Base-by-base conservation (phyloP, 106 monocot species). In the Amphibolis antarctica region DNA sequence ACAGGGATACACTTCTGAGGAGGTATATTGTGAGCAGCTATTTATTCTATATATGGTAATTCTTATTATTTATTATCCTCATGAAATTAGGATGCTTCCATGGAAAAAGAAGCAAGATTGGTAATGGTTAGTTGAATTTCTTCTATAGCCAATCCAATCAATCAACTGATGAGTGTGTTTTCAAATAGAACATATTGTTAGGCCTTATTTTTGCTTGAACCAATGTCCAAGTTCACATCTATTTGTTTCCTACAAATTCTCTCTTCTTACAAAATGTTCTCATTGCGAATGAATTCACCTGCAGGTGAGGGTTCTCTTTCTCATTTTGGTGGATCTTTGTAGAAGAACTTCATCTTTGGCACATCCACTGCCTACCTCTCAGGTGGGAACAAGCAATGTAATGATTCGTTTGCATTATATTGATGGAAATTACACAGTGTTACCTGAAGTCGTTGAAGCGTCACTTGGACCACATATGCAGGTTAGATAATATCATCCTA, bases 401-500 rank as follows among this genome's bases (percentile, higher is more conserved):
- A 87, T 79, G 1, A 87, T 98, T 75, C 79, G 96, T 0, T 54
- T 98, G 50, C 96, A 98, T 28, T 91, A 98, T 66, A 91, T 98
- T 67, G 96, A 98, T 81, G 96, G 96, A 51, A 98, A 82, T 52
- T 98, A 90, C 65, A 98, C 96, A 22, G 96, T 98, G 71, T 74
- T 85, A 9, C 96, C 96, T 70, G 96, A 98, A 69, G 85, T 98
- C 70, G 96, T 98, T 12, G 96, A 98, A 80, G 96, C 90, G 47
- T 84, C 96, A 43, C 82, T 98, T 54, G 86, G 96, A 9, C 90
- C 96, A 1, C 90, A 90, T 59, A 98, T 98, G 86, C 96, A 98
- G 96, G 96, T 98, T 25, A 55, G 53, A 19, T 43, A 18, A 10
- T 56, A 56, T 15, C 14, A 15, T 48, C 36, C 7, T 7, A 36